Percentiles rank a stretch among this genome's conserved stretches.
Evolutionary conservation across 169 alveolate genomes (phyloP).

Genomic region (Plasmodium falciparum): DNA sequence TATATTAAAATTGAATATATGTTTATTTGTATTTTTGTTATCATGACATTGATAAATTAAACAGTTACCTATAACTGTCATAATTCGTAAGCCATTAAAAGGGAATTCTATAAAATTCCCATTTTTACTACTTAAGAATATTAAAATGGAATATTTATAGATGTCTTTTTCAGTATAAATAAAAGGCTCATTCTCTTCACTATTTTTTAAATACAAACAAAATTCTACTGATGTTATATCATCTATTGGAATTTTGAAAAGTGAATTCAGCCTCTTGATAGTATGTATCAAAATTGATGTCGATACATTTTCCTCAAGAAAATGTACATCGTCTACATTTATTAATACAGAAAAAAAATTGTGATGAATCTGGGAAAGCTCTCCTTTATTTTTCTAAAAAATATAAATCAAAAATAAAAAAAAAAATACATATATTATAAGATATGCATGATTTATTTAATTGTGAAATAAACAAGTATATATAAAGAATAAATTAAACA

Average conservation of each 20-base stretch:
- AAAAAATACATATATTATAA: background rate
- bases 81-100: conserved; percentile 32
- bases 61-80: conserved; percentile 39
- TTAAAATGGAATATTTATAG: conserved; percentile 41
- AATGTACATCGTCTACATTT: conserved; percentile 52
- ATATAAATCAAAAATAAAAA: background rate
- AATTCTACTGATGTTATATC: conserved; percentile 23
- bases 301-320: conserved; percentile 46
- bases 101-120: conserved; percentile 42
- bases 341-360: conserved; percentile 41
- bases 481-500: background rate
- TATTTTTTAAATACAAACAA: conserved; percentile 46
- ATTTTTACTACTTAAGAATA: conserved; percentile 28
- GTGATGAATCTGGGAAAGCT: conserved; percentile 19
- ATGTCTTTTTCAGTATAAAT: conserved; percentile 18
- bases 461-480: background rate
- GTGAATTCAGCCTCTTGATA: conserved; percentile 20
- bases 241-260: conserved; percentile 56
- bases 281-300: conserved; percentile 42
- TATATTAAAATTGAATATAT: conserved; percentile 27
- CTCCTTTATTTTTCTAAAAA: conserved; percentile 44
- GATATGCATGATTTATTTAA: background rate
- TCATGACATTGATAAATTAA: conserved; percentile 27
- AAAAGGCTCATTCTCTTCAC: conserved; percentile 4
- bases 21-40: background rate